These are phyloP conservation scores for Ogataea parapolymorpha DNA, from an alignment of 805 yeast species.

Conservation along the genomic window DNA sequence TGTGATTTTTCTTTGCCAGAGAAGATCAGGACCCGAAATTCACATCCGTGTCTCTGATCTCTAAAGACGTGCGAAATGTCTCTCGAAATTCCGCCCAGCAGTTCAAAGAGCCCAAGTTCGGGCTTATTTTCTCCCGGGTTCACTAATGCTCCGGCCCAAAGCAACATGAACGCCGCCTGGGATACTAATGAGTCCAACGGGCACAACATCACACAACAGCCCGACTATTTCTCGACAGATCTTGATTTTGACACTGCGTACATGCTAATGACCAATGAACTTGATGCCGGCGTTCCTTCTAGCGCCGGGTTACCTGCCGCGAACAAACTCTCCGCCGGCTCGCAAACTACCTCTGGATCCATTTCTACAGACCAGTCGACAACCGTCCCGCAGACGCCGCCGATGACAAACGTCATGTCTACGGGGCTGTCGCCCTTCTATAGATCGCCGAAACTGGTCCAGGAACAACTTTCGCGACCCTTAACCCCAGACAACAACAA, in stretches of 20 bases:
- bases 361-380: conserved; percentile 7
- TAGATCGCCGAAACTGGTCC: conserved; percentile 10
- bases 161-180: neutral
- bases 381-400: conserved; percentile 11
- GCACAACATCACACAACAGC: neutral
- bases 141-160: neutral
- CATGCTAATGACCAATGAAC: conserved; percentile 30
- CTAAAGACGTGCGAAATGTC: conserved; percentile 6
- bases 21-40: conserved; percentile 1
- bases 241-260: conserved; percentile 38
- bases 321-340: neutral
- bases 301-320: conserved; percentile 2
- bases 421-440: conserved; percentile 15
- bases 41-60: neutral
- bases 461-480: conserved; percentile 10
- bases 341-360: conserved; percentile 8
- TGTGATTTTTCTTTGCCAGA: conserved; percentile 15
- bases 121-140: conserved; percentile 3
- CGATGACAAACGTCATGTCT: conserved; percentile 8
- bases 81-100: conserved; percentile 8
- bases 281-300: conserved; percentile 10
- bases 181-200: neutral
- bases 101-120: conserved; percentile 6
- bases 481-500: conserved; percentile 5
- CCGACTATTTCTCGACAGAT: conserved; percentile 24